phyloP scores from a whole-genome alignment of 177 flowering plant species.

The Vitis hybrid region DNA sequence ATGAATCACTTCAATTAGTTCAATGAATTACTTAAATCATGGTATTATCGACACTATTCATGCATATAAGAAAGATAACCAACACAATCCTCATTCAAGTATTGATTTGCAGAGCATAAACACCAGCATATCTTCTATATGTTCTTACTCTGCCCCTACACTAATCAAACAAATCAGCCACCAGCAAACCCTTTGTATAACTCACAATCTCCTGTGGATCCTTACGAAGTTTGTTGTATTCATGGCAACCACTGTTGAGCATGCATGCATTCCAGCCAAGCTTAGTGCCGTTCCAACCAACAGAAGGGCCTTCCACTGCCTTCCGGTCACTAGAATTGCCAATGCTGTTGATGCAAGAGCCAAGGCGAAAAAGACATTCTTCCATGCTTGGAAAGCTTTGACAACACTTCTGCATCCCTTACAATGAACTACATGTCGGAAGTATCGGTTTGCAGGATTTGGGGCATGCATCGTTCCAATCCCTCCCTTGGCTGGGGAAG shows the following conservation, averaged over 20 bases:
- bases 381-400: constrained; percentile 65
- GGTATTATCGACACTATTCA: no score
- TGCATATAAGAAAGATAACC: no score
- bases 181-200: not conserved
- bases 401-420: constrained; percentile 65
- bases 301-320: constrained; percentile 79
- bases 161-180: not conserved
- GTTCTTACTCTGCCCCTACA: not conserved
- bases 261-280: constrained; percentile 56
- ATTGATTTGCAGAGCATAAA: no score
- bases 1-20: no score
- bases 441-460: constrained; percentile 72
- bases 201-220: constrained; percentile 74
- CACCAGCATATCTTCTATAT: no score
- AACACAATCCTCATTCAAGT: no score
- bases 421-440: constrained; percentile 88
- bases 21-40: no score
- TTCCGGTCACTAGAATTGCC: constrained; percentile 64
- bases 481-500: constrained; percentile 88
- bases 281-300: constrained; percentile 49
- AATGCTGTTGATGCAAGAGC: constrained; percentile 54
- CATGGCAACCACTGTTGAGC: constrained; percentile 65
- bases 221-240: constrained; percentile 89
- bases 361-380: constrained; percentile 42
- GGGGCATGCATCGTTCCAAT: constrained; percentile 75